phyloP scores from a whole-genome alignment of 2,329 filamentous ascomycete species.

The Pseudogymnoascus pannorum region DNA sequence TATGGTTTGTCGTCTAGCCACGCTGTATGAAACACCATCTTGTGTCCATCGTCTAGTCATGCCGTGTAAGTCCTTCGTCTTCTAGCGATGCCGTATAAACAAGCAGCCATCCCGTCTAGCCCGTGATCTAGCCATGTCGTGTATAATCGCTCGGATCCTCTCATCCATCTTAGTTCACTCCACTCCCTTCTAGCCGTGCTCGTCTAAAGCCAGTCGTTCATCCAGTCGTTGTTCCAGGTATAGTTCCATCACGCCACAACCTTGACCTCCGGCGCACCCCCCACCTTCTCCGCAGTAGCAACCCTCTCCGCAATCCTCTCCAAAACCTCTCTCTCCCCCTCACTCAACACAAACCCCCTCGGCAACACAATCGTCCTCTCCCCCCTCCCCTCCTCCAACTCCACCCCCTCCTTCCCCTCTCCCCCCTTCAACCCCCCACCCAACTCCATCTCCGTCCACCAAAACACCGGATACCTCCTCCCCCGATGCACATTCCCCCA shows the following conservation, averaged over 20 bases:
- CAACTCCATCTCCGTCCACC: constrained; percentile 48
- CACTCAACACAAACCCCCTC: background rate
- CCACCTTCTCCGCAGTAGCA: background rate
- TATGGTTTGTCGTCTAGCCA: background rate
- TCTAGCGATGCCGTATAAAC: background rate
- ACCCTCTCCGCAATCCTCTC: background rate
- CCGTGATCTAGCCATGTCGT: background rate
- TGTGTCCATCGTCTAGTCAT: background rate
- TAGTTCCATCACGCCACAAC: background rate
- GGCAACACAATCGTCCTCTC: background rate
- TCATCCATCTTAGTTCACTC: background rate
- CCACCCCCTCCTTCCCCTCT: background rate
- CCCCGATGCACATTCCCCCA: constrained; percentile 60
- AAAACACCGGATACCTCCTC: constrained; percentile 56
- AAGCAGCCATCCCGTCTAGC: background rate
- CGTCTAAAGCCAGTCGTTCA: background rate
- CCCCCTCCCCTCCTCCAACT: background rate
- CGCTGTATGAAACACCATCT: background rate
- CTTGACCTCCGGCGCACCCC: background rate
- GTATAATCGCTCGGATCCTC: background rate
- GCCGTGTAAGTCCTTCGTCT: no score
- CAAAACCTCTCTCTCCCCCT: background rate
- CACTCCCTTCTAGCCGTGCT: background rate
- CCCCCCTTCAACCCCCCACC: no score
- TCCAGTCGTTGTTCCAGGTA: background rate